Percentiles rank a stretch among this genome's conserved stretches.
Evolutionary conservation across 257 asterid genomes (phyloP).

Genomic region (Solanum etuberosum): DNA sequence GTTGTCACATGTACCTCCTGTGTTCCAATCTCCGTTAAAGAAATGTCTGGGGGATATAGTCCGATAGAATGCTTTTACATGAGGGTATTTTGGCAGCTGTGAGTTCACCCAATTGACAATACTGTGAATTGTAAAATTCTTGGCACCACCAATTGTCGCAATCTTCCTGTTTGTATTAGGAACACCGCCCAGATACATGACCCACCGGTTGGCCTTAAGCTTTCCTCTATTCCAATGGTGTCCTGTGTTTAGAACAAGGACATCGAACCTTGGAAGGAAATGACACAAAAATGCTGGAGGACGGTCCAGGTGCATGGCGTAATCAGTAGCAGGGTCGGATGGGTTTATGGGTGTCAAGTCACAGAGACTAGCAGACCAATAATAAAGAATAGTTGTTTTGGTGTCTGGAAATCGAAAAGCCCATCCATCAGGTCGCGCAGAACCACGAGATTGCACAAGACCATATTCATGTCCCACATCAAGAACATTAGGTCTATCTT

Average conservation of each 20-base stretch:
- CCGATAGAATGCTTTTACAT: conserved; percentile 59
- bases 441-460: conserved; percentile 70
- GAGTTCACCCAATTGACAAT: conserved; percentile 68
- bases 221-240: conserved; percentile 97
- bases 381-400: conserved; percentile 78
- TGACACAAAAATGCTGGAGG: conserved; percentile 67
- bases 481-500: conserved; percentile 59
- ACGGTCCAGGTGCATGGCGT: conserved; percentile 91
- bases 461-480: conserved; percentile 74
- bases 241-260: conserved; percentile 75
- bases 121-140: conserved; percentile 56
- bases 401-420: conserved; percentile 70
- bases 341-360: conserved; percentile 57
- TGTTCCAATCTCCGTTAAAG: conserved; percentile 92
- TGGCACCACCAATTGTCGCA: conserved; percentile 54
- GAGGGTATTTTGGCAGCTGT: conserved; percentile 61
- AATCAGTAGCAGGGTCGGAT: conserved; percentile 29
- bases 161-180: conserved; percentile 53
- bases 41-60: conserved; percentile 83
- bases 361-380: conserved; percentile 93
- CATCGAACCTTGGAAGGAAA: conserved; percentile 43
- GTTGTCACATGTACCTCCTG: conserved; percentile 91
- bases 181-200: conserved; percentile 61
- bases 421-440: conserved; percentile 92
- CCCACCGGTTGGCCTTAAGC: conserved; percentile 72